phyloP scores from a whole-genome alignment of 116 monocot species.

The Phalaenopsis hybrid region DNA sequence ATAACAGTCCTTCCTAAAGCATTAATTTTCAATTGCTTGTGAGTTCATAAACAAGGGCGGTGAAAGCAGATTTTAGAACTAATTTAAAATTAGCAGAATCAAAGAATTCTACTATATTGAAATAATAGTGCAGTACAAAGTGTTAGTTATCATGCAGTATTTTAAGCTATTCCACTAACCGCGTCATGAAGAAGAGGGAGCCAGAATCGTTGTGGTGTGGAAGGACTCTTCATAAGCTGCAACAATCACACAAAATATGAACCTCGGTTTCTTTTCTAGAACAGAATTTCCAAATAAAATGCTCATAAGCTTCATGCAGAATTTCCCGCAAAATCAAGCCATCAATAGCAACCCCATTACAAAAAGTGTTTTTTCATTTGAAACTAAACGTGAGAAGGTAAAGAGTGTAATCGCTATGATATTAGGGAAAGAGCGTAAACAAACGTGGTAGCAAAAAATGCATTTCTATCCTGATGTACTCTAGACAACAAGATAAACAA shows the following conservation, averaged over 20 bases:
- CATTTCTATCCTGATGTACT: background rate
- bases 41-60: background rate
- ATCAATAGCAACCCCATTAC: background rate
- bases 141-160: background rate
- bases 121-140: background rate
- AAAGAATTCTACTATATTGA: background rate
- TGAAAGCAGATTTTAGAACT: background rate
- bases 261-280: background rate
- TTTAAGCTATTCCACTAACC: conserved; percentile 28
- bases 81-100: background rate
- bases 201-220: conserved; percentile 81
- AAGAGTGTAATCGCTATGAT: background rate
- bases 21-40: background rate
- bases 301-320: background rate
- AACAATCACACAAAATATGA: conserved; percentile 2
- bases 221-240: conserved; percentile 88
- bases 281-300: background rate
- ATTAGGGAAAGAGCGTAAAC: background rate
- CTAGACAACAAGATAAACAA: background rate
- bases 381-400: background rate
- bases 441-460: background rate
- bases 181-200: conserved; percentile 85
- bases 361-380: background rate
- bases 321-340: background rate
- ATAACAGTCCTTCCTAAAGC: background rate